A percentile compares a stretch with the other conserved stretches of the same genome.
Evolutionary conservation across 352 stramenopile genomes (phyloP).

Genomic region (Aphanomyces cochlioides): DNA sequence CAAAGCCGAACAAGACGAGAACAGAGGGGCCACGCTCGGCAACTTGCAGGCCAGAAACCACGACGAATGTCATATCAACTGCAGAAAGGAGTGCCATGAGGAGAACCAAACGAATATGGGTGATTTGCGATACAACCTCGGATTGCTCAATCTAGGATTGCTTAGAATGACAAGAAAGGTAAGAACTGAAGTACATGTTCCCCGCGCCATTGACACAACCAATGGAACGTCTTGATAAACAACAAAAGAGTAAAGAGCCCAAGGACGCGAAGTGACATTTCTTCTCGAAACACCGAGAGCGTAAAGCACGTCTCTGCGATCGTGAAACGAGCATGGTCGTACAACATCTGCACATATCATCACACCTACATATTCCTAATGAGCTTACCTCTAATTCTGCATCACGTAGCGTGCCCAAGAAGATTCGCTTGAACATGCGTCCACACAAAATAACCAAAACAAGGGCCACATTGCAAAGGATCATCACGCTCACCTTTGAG

Average conservation of each 20-base stretch:
- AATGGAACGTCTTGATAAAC: conserved; percentile 94
- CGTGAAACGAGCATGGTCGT: conserved; percentile 96
- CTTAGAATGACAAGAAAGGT: conserved; percentile 22
- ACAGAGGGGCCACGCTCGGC: conserved; percentile 86
- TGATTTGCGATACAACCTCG: conserved; percentile 67
- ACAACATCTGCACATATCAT: conserved; percentile 81
- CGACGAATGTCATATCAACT: conserved; percentile 86
- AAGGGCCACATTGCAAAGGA: conserved; percentile 94
- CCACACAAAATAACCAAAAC: conserved; percentile 82
- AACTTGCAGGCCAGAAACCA: conserved; percentile 79
- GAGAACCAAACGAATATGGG: conserved; percentile 83
- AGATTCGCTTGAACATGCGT: conserved; percentile 80
- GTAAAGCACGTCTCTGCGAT: conserved; percentile 98
- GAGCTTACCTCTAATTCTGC: conserved; percentile 70
- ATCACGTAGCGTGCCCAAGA: conserved; percentile 76
- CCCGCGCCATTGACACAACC: conserved; percentile 86
- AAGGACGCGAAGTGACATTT: conserved; percentile 94
- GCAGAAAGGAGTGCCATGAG: conserved; percentile 83
- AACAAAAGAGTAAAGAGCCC: conserved; percentile 94
- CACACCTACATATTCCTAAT: neutral
- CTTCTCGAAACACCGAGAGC: conserved; percentile 98
- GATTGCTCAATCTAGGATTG: conserved; percentile 79
- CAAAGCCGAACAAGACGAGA: conserved; percentile 96
- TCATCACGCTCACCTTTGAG: conserved; percentile 94
- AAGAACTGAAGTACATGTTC: conserved; percentile 56